Percentiles rank a stretch among this genome's conserved stretches.
phyloP scores from a whole-genome alignment of 805 yeast genomes.

The Spathaspora gorwiae region DNA sequence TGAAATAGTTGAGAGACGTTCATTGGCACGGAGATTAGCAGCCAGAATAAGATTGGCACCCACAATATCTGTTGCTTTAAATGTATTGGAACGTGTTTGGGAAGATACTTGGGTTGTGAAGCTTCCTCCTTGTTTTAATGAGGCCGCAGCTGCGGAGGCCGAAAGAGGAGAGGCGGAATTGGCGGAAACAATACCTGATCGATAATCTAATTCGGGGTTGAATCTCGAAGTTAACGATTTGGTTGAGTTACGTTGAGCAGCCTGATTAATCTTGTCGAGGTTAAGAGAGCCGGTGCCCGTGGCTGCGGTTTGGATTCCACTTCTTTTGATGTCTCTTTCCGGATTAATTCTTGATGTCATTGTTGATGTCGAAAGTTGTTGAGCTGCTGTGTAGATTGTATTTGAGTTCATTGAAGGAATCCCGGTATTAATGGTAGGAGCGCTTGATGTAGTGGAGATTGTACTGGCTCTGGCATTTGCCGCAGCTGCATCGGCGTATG shows the following conservation, averaged over 20 bases:
- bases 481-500: conserved; percentile 49
- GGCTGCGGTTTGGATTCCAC: conserved; percentile 22
- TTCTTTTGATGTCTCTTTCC: conserved; percentile 26
- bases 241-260: conserved; percentile 38
- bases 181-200: conserved; percentile 30
- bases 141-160: conserved; percentile 55
- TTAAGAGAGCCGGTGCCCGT: conserved; percentile 16
- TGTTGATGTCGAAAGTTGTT: conserved; percentile 37
- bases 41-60: conserved; percentile 47
- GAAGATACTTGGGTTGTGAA: conserved; percentile 20
- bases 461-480: conserved; percentile 21
- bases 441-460: conserved; percentile 3
- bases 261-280: conserved; percentile 28
- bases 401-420: conserved; percentile 26
- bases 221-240: conserved; percentile 36
- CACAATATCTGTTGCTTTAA: conserved; percentile 40
- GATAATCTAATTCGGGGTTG: conserved; percentile 38
- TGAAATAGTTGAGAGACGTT: conserved; percentile 29
- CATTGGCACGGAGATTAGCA: conserved; percentile 44
- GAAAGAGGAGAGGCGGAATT: conserved; percentile 43
- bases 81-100: conserved; percentile 26
- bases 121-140: conserved; percentile 37
- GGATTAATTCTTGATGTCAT: conserved; percentile 46
- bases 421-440: conserved; percentile 22
- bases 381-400: conserved; percentile 29